Evolutionary conservation across 78 protist genomes (phyloP).

Genomic region (Dictyostelium brefeldianum): DNA sequence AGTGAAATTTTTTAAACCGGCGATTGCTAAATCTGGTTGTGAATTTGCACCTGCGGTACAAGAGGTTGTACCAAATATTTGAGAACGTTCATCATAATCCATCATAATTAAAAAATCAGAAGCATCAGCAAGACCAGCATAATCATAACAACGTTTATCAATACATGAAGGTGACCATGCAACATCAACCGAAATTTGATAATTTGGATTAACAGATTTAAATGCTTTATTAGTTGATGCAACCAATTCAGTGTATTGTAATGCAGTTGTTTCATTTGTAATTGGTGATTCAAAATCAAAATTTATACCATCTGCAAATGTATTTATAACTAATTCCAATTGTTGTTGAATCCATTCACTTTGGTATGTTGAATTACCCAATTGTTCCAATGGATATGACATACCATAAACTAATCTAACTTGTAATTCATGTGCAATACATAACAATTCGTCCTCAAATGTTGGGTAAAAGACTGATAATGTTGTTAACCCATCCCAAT

Average conservation of each 20-base stretch:
- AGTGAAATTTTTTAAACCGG: conserved; percentile 53
- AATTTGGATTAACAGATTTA: conserved; percentile 50
- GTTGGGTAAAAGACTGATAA: conserved; percentile 18
- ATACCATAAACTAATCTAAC: conserved; percentile 47
- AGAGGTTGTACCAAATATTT: conserved; percentile 20
- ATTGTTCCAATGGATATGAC: conserved; percentile 27
- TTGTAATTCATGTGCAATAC: conserved; percentile 45
- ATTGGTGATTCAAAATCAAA: conserved; percentile 77
- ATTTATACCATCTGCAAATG: conserved; percentile 72
- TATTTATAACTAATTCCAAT: conserved; percentile 30
- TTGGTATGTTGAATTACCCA: conserved; percentile 35
- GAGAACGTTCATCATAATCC: conserved; percentile 85
- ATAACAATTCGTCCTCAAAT: conserved; percentile 31
- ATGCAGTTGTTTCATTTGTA: background rate
- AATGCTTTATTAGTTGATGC: conserved; percentile 41
- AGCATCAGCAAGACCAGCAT: conserved; percentile 65
- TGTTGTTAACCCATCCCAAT: conserved; percentile 40
- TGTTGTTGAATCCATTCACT: conserved; percentile 58
- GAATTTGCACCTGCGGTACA: conserved; percentile 87
- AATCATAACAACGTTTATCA: conserved; percentile 83
- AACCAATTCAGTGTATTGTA: conserved; percentile 52
- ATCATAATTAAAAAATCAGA: conserved; percentile 80
- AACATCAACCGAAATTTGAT: conserved; percentile 81
- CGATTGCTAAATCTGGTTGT: background rate
- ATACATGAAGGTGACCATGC: conserved; percentile 87